Percentiles rank a stretch among this genome's conserved stretches.
phyloP scores from a whole-genome alignment of 345 rosid species.

The Dipteronia sinensis region DNA sequence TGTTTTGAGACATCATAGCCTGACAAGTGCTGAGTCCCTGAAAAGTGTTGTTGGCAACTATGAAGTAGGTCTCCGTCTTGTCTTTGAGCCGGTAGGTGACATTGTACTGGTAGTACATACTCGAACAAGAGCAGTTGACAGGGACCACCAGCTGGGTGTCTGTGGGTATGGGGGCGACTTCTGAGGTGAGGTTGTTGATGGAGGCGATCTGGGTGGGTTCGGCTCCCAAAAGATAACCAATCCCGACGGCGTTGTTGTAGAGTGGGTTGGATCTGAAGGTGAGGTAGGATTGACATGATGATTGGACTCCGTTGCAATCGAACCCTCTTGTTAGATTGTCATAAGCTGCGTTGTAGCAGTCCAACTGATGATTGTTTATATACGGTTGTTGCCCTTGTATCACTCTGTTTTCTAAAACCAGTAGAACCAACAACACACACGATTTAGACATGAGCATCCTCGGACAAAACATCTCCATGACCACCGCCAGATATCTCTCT shows the following conservation, averaged over 20 bases:
- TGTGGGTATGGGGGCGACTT: conserved; percentile 30
- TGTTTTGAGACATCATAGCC: conserved; percentile 70
- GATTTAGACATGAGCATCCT: not conserved
- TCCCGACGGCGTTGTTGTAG: conserved; percentile 43
- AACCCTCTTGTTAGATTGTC: conserved; percentile 51
- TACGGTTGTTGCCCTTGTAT: conserved; percentile 60
- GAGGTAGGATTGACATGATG: conserved; percentile 66
- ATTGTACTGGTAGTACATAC: conserved; percentile 67
- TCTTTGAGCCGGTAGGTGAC: conserved; percentile 49
- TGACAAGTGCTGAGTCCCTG: conserved; percentile 93
- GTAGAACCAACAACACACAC: not conserved
- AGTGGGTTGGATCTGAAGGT: conserved; percentile 65
- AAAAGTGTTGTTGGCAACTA: conserved; percentile 72
- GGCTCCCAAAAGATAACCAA: conserved; percentile 45
- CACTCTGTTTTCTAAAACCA: not conserved
- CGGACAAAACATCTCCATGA: not conserved
- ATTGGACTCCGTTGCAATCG: conserved; percentile 51
- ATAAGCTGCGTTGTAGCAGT: conserved; percentile 29
- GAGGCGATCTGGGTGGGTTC: conserved; percentile 45
- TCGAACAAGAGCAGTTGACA: conserved; percentile 63
- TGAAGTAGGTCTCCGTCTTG: conserved; percentile 30
- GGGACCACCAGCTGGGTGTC: conserved; percentile 51
- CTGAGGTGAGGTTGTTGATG: conserved; percentile 56
- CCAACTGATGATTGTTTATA: conserved; percentile 58
- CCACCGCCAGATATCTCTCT: not conserved